phyloP scores from a whole-genome alignment of 805 yeast genomes.

The Cephaloascus albidus region DNA sequence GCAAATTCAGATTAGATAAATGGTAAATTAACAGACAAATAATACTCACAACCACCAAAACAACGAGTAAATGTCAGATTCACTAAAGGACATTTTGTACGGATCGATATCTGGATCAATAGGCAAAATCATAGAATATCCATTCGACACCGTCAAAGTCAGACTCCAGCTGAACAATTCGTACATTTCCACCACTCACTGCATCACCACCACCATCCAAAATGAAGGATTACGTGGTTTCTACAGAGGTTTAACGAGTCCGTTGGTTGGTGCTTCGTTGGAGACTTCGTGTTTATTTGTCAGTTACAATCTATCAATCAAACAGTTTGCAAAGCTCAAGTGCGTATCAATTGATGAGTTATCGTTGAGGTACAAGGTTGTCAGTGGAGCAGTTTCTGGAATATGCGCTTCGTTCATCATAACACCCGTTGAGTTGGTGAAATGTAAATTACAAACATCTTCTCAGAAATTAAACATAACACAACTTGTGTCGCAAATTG shows the following conservation, averaged over 20 bases:
- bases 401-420: constrained; percentile 71
- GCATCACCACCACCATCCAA: constrained; percentile 49
- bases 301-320: constrained; percentile 33
- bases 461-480: neutral
- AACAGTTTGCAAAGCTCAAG: neutral
- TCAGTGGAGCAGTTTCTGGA: constrained; percentile 80
- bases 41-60: too few species aligned
- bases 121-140: constrained; percentile 83
- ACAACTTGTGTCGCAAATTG: constrained; percentile 12
- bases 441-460: constrained; percentile 77
- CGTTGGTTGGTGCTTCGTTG: constrained; percentile 81
- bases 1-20: too few species aligned
- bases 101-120: constrained; percentile 68
- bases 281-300: constrained; percentile 79
- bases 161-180: constrained; percentile 51
- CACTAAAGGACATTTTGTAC: constrained; percentile 31
- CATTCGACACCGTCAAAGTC: constrained; percentile 89
- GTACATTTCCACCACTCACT: constrained; percentile 53
- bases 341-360: constrained; percentile 9
- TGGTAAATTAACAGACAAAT: too few species aligned
- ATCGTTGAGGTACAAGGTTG: constrained; percentile 20
- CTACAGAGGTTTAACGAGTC: constrained; percentile 73
- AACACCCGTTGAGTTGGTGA: constrained; percentile 88
- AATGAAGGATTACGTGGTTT: constrained; percentile 76
- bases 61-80: too few species aligned